A percentile compares a stretch with the other conserved stretches of the same genome.
Evolutionary conservation across 441 rosid species (phyloP).

Genomic region (Hura crepitans): DNA sequence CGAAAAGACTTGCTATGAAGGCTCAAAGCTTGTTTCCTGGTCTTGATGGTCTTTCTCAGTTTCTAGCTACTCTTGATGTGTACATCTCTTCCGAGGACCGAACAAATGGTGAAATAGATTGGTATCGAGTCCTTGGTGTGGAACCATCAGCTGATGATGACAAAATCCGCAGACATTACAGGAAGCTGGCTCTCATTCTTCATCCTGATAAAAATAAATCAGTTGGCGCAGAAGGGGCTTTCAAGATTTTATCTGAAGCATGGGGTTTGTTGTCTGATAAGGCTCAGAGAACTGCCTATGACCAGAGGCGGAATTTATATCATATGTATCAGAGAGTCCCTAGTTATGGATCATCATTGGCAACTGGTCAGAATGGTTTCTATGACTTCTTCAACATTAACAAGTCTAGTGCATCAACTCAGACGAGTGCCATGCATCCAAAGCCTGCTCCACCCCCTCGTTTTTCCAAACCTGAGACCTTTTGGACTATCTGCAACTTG

Average conservation of each 20-base stretch:
- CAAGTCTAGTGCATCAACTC: conserved; percentile 30
- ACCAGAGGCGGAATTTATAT: conserved; percentile 38
- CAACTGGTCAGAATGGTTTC: conserved; percentile 31
- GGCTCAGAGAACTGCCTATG: conserved; percentile 50
- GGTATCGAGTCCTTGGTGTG: conserved; percentile 75
- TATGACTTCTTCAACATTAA: conserved; percentile 25
- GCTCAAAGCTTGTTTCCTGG: conserved; percentile 68
- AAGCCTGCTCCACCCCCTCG: conserved; percentile 26
- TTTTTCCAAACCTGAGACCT: conserved; percentile 45
- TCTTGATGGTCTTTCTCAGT: conserved; percentile 70
- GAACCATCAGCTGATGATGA: conserved; percentile 59
- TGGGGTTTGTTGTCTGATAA: conserved; percentile 67
- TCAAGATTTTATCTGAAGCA: conserved; percentile 73
- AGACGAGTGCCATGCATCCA: conserved; percentile 31
- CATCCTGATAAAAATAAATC: conserved; percentile 90
- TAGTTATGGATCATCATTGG: conserved; percentile 23
- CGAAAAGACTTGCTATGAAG: conserved; percentile 68
- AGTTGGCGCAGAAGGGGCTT: conserved; percentile 81
- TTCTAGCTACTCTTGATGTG: conserved; percentile 57
- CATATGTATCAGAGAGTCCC: conserved; percentile 16
- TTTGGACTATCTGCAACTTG: conserved; percentile 71
- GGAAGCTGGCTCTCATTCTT: conserved; percentile 63
- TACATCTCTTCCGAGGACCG: conserved; percentile 60
- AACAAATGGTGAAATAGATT: conserved; percentile 61
- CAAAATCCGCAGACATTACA: conserved; percentile 53